A percentile compares a stretch with the other conserved stretches of the same genome.
These are phyloP conservation scores for Neurospora sp. DNA, from an alignment of 495 filamentous ascomycete genomes.

Conservation along the genomic window DNA sequence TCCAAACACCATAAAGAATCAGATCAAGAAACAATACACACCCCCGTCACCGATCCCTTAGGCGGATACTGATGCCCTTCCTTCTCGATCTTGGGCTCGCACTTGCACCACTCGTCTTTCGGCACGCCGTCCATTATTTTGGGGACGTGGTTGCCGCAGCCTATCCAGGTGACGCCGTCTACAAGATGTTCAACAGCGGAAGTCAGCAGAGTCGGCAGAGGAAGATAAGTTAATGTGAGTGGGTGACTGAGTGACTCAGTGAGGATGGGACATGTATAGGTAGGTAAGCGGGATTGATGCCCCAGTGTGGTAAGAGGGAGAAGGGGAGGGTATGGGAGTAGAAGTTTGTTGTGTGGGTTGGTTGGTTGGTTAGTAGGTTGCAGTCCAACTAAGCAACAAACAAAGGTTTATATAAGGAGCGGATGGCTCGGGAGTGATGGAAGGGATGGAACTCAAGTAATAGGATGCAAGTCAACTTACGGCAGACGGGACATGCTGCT, in stretches of 20 bases:
- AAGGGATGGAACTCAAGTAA: neutral
- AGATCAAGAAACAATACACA: conserved; percentile 2
- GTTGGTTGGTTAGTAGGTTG: neutral
- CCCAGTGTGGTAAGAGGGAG: neutral
- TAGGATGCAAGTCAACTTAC: neutral
- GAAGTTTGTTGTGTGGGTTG: neutral
- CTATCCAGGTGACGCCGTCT: conserved; percentile 63
- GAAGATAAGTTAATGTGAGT: neutral
- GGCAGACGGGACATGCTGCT: neutral
- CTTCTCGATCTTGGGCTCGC: conserved; percentile 49
- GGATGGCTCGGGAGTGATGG: neutral
- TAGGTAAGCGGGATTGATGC: neutral
- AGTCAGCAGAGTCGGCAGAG: neutral
- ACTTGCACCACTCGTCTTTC: conserved; percentile 51
- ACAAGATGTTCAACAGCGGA: neutral
- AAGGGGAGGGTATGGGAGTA: neutral
- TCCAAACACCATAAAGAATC: neutral
- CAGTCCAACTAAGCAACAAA: neutral
- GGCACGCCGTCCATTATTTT: conserved; percentile 55
- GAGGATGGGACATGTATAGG: neutral
- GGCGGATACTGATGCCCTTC: conserved; percentile 56
- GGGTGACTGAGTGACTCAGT: neutral
- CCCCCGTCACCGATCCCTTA: conserved; percentile 17
- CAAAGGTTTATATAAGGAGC: neutral
- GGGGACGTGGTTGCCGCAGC: conserved; percentile 62